Percentiles rank a stretch among this genome's conserved stretches.
phyloP scores from a whole-genome alignment of 495 filamentous ascomycete genomes.

The Aspergillus sparsus region DNA sequence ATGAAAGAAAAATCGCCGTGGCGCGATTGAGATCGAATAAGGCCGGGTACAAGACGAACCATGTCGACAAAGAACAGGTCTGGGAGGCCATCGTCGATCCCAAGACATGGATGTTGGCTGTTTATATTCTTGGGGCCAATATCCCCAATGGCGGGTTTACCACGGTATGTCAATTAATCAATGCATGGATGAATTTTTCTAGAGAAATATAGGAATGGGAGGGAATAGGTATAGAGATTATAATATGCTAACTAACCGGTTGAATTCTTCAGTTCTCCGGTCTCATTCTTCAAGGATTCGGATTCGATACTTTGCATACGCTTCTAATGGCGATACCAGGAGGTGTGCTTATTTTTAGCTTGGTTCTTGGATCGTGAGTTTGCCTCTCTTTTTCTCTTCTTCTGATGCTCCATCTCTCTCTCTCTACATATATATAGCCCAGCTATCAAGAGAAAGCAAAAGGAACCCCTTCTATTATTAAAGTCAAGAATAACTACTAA shows the following conservation, averaged over 20 bases:
- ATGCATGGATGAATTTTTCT: neutral
- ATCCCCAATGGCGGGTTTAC: constrained; percentile 35
- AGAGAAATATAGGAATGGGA: too few species aligned
- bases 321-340: constrained; percentile 34
- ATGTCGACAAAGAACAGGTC: constrained; percentile 51
- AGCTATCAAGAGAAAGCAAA: too few species aligned
- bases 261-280: constrained; percentile 30
- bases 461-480: neutral
- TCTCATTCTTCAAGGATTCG: constrained; percentile 39
- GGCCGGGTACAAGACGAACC: constrained; percentile 48
- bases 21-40: constrained; percentile 31
- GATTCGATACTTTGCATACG: constrained; percentile 35
- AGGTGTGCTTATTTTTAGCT: constrained; percentile 23
- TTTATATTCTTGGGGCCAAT: constrained; percentile 15
- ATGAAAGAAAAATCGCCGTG: constrained; percentile 30
- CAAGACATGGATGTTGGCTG: constrained; percentile 32
- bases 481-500: neutral
- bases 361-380: constrained; percentile 24
- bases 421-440: too few species aligned
- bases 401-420: too few species aligned
- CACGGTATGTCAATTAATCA: constrained; percentile 16
- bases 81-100: constrained; percentile 46
- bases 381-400: neutral
- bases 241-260: neutral
- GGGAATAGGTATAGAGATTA: too few species aligned